Base-by-base conservation (phyloP, 768 basidiomycete species). In the Rhodocollybia butyracea region DNA sequence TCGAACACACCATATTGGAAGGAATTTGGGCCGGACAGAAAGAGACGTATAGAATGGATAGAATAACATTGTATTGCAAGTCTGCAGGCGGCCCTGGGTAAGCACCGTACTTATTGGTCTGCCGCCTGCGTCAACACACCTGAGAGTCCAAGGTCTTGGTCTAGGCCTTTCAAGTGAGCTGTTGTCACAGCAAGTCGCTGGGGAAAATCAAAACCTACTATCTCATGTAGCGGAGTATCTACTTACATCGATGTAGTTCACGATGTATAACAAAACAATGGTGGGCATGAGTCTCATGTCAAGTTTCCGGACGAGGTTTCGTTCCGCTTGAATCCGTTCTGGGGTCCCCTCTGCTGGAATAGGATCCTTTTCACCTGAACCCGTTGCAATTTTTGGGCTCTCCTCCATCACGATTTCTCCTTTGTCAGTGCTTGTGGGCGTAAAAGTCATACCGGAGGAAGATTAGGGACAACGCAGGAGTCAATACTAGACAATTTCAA, bases 161-260 rank as follows among this genome's bases (percentile, higher is more conserved):
- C 73, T 66, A 82, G 64, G 24, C 78, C 79, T 55, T 82, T 72
- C 56, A 82, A 59, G 29, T 81, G 67, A 12, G 80, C 80, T 36
- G 79, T 72, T 0, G 77, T 75, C n/a, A 82, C 65, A 1, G 76
- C 80, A 51, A 70, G 75, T n/a, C 80, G 71, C 80, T 82, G 43
- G 15, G 51, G 13, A 15, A 24, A 4, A 5, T 4, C 22, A 13
- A 7, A 7, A 19, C n/a, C n/a, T n/a, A 54, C 54, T 31, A 31
- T 31, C 51, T 40, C 51, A 43, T 15, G 54, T 50, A 50, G 53
- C 10, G 52, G 30, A 42, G 54, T 10, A 46, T n/a, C n/a, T n/a
- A n/a, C n/a, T n/a, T 57, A 86, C 85, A 64, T 86, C 84, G 57
- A 87, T 84, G 60, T 83, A 85, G 59, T 86, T 87, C 81, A 86